Conservation (phyloP, 371 early-diverging fungal genomes). For the Funneliformis caledonium region DNA sequence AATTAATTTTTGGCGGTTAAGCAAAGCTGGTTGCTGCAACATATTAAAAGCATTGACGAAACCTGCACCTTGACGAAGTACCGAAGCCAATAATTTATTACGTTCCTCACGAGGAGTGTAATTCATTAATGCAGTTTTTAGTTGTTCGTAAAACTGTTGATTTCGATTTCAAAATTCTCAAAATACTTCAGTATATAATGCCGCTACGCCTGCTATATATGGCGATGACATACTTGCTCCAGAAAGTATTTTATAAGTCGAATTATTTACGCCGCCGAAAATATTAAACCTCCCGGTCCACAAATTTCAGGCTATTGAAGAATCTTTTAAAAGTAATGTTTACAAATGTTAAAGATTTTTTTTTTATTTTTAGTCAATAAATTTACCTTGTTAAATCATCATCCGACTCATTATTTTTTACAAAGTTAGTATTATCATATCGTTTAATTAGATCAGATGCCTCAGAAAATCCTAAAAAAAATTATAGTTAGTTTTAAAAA, state of each 20-base stretch:
- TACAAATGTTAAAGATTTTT: neutral
- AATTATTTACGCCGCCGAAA: conserved; percentile 62
- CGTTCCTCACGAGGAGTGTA: conserved; percentile 28
- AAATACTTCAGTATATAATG: conserved; percentile 54
- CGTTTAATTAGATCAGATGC: too few relatives aligned
- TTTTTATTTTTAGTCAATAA: neutral
- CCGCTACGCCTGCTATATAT: conserved; percentile 73
- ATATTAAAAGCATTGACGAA: conserved; percentile 70
- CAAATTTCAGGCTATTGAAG: conserved; percentile 60
- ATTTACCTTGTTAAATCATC: conserved; percentile 15
- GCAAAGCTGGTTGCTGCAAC: conserved; percentile 57
- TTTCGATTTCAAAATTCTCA: neutral
- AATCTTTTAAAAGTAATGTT: neutral
- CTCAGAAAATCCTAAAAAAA: too few relatives aligned
- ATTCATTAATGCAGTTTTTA: conserved; percentile 41
- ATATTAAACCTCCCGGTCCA: conserved; percentile 76
- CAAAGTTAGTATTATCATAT: too few relatives aligned
- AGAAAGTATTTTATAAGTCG: conserved; percentile 59
- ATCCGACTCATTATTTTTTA: too few relatives aligned
- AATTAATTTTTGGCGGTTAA: conserved; percentile 47
- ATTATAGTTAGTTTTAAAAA: too few relatives aligned
- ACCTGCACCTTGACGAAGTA: conserved; percentile 75
- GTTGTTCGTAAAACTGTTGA: conserved; percentile 4
- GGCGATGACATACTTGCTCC: conserved; percentile 77
- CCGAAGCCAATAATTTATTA: conserved; percentile 21